Evolutionary conservation across 371 early-diverging fungal genomes (phyloP), one percentile per base, ranked within the genome.

Genomic region (Mortierella sp.): DNA sequence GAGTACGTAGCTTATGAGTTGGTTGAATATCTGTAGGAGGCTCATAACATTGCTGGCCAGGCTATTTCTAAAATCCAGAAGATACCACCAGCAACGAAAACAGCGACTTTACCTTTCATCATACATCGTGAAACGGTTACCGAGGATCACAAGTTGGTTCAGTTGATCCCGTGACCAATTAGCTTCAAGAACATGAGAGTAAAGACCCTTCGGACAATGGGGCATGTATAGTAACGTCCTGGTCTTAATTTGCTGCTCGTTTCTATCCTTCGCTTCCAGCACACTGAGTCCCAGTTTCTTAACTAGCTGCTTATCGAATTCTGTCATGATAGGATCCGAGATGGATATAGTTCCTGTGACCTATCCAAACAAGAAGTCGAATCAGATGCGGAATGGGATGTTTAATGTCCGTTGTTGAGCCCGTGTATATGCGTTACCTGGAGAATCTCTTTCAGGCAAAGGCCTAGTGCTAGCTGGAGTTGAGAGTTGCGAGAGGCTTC

Each of bases 161-260:
- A 90, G 68, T 14, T 73, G 68, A 1, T 83, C 57, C 5, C 60
- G 61, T 9, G 73, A 79, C 90, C 91, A 90, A 63, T 93, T 93
- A 9, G 87, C 83, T 52, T 87, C 87, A 10, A 94, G 59, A 2
- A 92, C 88, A 59, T 88, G 89, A 35, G 88, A 89, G 62, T 94
- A 94, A 6, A 92, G 78, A 9, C 86, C 86, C 57, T 88, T 84
- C 12, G 88, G 88, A 72, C 94, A 94, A 78, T 94, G 94, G 0
- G 94, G 94, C 93, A 94, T 94, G 66, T 90, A 93, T 65, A 92
- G 88, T 5, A 92, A 67, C 3, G 92, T 90, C 1, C 84, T 76
- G 12, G 16, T n/a, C 62, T 24, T 83, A 76, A 62, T 55, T 14
- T 24, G 26, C 30, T 69, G 30, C 12, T 60, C 57, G 1, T 75